Conservation (phyloP, 345 rosid genomes). For the Atalantia buxifolia region DNA sequence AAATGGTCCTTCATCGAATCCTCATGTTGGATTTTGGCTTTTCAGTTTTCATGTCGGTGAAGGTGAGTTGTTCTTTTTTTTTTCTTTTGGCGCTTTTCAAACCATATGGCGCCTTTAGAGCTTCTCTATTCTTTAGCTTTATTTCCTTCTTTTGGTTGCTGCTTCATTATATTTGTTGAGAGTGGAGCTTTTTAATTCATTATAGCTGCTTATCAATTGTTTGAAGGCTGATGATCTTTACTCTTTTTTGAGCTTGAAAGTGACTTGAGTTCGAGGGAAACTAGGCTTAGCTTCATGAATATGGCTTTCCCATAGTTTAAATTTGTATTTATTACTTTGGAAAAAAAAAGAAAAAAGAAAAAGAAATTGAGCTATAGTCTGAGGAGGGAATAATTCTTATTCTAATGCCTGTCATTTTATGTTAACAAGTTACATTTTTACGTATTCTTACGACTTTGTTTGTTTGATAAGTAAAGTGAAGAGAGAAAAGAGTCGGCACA, state of each 20-base stretch:
- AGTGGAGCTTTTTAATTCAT: not conserved
- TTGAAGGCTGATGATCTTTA: not conserved
- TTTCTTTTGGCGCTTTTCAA: too few relatives aligned
- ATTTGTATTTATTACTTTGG: not conserved
- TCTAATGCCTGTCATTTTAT: slow-evolving; percentile 2
- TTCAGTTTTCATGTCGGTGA: not conserved
- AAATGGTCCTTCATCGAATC: not conserved
- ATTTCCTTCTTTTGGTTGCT: not conserved
- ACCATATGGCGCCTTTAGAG: not conserved
- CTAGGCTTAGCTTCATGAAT: slow-evolving; percentile 2
- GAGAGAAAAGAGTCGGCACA: not conserved
- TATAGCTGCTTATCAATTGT: not conserved
- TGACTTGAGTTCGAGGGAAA: not conserved
- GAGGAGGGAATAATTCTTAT: slow-evolving; percentile 23
- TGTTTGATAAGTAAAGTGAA: not conserved
- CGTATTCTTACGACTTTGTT: not conserved
- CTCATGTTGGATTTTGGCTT: not conserved
- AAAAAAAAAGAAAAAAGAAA: too few relatives aligned
- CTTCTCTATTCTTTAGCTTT: not conserved
- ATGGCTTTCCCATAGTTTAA: not conserved
- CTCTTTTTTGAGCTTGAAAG: not conserved
- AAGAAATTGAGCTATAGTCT: not conserved
- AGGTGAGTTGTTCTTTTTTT: too few relatives aligned
- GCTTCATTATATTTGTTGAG: not conserved
- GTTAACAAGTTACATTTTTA: not conserved